phyloP scores from a whole-genome alignment of 2,329 filamentous ascomycete species.

The Acrocalymma vagum region DNA sequence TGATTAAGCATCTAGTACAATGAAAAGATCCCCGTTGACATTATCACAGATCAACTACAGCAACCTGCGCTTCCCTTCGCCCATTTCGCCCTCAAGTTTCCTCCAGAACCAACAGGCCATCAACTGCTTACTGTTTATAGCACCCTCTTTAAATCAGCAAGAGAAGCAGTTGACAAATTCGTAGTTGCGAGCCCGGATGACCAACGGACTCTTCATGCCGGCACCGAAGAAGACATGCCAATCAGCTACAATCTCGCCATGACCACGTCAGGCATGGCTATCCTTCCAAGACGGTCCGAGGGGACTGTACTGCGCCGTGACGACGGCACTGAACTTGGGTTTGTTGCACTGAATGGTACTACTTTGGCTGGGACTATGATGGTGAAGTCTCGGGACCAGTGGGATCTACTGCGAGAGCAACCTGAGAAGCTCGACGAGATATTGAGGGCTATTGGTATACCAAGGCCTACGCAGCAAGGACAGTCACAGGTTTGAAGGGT shows the following conservation, averaged over 20 bases:
- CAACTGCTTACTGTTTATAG: slow-evolving; percentile 46
- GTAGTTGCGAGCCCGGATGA: slow-evolving; percentile 47
- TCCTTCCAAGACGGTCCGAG: slow-evolving; percentile 60
- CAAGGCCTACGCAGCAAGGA: no score
- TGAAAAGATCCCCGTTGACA: slow-evolving; percentile 7
- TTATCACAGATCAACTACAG: slow-evolving; percentile 22
- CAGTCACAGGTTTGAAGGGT: no score
- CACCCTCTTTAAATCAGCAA: slow-evolving; percentile 42
- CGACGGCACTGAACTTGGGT: slow-evolving; percentile 46
- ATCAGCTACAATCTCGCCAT: slow-evolving; percentile 69
- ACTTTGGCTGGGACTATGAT: slow-evolving; percentile 66
- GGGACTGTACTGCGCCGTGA: slow-evolving; percentile 51
- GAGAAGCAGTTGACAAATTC: slow-evolving; percentile 49
- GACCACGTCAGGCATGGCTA: slow-evolving; percentile 62
- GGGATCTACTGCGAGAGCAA: slow-evolving; percentile 56
- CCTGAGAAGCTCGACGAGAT: slow-evolving; percentile 53
- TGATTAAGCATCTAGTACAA: slow-evolving; percentile 11
- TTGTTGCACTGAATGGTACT: slow-evolving; percentile 65
- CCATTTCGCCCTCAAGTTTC: slow-evolving; percentile 56
- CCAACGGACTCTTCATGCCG: slow-evolving; percentile 30
- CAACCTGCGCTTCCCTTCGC: slow-evolving; percentile 55
- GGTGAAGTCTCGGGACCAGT: slow-evolving; percentile 65
- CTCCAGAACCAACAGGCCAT: slow-evolving; percentile 48
- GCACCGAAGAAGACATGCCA: slow-evolving; percentile 48
- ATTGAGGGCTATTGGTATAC: slow-evolving; percentile 49